phyloP scores from a whole-genome alignment of 2,329 filamentous ascomycete species.

The Aspergillus cejpii region DNA sequence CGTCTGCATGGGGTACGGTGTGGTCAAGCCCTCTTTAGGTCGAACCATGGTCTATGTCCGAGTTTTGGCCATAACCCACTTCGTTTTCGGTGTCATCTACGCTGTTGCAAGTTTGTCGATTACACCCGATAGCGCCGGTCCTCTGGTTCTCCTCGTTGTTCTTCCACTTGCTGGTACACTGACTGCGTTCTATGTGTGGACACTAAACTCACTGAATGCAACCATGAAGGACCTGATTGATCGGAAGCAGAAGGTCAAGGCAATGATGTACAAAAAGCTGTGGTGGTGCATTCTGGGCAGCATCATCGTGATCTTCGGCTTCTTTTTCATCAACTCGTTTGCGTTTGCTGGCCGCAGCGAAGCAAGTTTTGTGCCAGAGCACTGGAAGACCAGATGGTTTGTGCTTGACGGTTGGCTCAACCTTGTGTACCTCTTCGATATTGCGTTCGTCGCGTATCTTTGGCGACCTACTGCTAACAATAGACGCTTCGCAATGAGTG shows the following conservation, averaged over 20 bases:
- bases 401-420: conserved; percentile 96
- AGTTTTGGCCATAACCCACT: conserved; percentile 83
- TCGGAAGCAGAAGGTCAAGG: conserved; percentile 88
- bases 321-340: conserved; percentile 98
- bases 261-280: conserved; percentile 92
- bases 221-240: conserved; percentile 96
- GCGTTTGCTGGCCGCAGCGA: conserved; percentile 80
- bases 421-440: conserved; percentile 88
- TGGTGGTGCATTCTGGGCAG: conserved; percentile 96
- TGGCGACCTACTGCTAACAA: conserved; percentile 98
- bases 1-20: conserved; percentile 98
- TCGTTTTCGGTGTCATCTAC: conserved; percentile 90
- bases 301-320: conserved; percentile 92
- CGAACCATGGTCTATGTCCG: conserved; percentile 92
- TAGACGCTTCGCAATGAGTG: conserved; percentile 94
- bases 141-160: conserved; percentile 85
- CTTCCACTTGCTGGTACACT: conserved; percentile 84
- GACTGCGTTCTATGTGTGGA: conserved; percentile 98
- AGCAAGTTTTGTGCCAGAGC: conserved; percentile 85
- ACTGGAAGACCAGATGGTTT: conserved; percentile 98
- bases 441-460: conserved; percentile 86
- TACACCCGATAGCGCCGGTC: conserved; percentile 81
- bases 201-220: conserved; percentile 84
- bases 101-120: conserved; percentile 82
- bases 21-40: conserved; percentile 87